Evolutionary conservation across 2,329 filamentous ascomycete species (phyloP).

Genomic region (Drechmeria coniospora): DNA sequence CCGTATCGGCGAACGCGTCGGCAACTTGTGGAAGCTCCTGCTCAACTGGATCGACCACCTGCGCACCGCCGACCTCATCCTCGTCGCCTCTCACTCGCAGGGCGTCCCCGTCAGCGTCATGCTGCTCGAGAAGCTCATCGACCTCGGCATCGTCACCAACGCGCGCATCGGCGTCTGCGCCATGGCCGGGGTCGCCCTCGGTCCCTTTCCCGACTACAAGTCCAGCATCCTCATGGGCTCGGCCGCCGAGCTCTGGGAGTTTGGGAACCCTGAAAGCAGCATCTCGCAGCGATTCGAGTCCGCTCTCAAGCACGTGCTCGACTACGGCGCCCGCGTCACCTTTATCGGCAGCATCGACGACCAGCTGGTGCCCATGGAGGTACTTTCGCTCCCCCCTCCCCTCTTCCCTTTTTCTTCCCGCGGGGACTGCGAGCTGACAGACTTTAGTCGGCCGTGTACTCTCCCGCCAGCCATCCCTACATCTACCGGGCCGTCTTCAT

Average conservation of each 20-base stretch:
- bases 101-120: conserved; percentile 89
- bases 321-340: conserved; percentile 67
- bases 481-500: conserved; percentile 95
- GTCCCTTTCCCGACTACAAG: conserved; percentile 84
- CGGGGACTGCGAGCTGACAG: conserved; percentile 7
- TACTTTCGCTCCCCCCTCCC: conserved; percentile 18
- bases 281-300: conserved; percentile 71
- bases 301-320: conserved; percentile 57
- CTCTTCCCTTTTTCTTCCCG: neutral
- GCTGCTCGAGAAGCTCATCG: conserved; percentile 81
- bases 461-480: conserved; percentile 74
- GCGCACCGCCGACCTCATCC: conserved; percentile 69
- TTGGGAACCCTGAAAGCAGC: conserved; percentile 64
- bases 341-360: conserved; percentile 94
- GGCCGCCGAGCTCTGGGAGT: conserved; percentile 90
- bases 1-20: conserved; percentile 75
- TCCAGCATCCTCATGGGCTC: conserved; percentile 78
- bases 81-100: conserved; percentile 90
- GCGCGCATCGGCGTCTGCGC: conserved; percentile 75
- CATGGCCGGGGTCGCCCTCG: conserved; percentile 82
- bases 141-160: conserved; percentile 67
- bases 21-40: conserved; percentile 85
- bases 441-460: conserved; percentile 65
- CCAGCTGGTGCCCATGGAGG: conserved; percentile 85
- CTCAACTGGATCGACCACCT: conserved; percentile 92